These are phyloP conservation scores for Cinnamomum chago DNA, from an alignment of 164 flowering plant genomes.

Conservation along the genomic window DNA sequence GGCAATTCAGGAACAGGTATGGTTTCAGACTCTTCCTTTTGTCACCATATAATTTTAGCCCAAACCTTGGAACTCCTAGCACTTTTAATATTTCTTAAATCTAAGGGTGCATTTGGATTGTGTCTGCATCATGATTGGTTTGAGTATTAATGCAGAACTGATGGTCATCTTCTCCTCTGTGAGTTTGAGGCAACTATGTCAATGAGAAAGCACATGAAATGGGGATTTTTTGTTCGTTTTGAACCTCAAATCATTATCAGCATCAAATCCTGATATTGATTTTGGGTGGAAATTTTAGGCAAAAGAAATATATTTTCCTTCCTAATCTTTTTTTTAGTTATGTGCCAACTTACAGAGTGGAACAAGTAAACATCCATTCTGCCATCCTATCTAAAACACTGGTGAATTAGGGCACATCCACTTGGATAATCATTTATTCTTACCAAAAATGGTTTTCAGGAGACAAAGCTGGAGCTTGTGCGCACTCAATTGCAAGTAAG, in stretches of 20 bases:
- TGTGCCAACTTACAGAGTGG: not conserved
- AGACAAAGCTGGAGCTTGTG: constrained; percentile 53
- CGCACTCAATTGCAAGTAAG: constrained; percentile 66
- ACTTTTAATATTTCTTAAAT: no score
- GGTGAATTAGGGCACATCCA: not conserved
- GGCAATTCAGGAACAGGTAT: constrained; percentile 80
- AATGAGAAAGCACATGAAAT: no score
- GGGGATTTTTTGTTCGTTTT: not conserved
- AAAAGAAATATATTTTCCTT: not conserved
- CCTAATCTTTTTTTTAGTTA: not conserved
- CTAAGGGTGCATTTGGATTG: not conserved
- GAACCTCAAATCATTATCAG: not conserved
- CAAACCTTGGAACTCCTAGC: no score
- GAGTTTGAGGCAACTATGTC: not conserved
- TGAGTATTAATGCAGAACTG: not conserved
- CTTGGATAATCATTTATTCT: not conserved
- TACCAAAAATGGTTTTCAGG: not conserved
- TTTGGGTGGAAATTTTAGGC: not conserved
- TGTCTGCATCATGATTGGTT: not conserved
- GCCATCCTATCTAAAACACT: not conserved
- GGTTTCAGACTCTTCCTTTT: not conserved
- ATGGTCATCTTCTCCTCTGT: not conserved
- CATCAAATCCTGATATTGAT: not conserved
- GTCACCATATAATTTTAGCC: not conserved
- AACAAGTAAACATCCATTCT: not conserved